Base-by-base conservation (phyloP, 2,329 filamentous ascomycete genomes). In the Phyllosticta ampelicida region DNA sequence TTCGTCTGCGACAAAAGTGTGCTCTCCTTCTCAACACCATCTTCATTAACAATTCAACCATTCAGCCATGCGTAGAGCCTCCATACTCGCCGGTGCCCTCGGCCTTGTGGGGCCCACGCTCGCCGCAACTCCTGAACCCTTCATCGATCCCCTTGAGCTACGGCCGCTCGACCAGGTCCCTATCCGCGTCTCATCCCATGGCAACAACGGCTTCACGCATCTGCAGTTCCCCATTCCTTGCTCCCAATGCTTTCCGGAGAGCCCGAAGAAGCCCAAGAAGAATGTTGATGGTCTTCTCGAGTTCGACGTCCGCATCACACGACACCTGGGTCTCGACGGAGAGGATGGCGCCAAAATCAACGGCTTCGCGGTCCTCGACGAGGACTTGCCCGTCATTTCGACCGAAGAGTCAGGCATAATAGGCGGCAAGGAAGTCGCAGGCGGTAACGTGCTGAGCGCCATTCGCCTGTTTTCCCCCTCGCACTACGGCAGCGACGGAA, bases 251-350 rank as follows among this genome's bases (percentile, higher is more conserved):
- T 59, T 59, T 30, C 53, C 49, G 9, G 49, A 28, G 8, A 53
- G 55, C 21, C 19, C 56, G 19, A 10, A 44, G 3, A 44, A 48
- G n/a, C 57, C 48, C 9, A 55, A 55, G 49, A 55, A 59, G 26
- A 29, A 48, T 18, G 48, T 48, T 8, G 57, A 59, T 49, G 57
- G 57, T 29, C 23, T 55, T 5, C 49, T 59, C n/a, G 57, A 59
- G 28, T 28, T 59, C 36, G 57, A 59, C 53, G 51, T 59, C 48
- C 57, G 57, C 48, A 55, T 59, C 48, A 59, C 53, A 13, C 58
- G 58, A 30, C 10, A 16, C 9, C 26, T 53, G 18, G 54, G 53
- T 11, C 48, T 60, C 8, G 58, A 60, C 54, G 53, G 58, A 36
- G 55, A 60, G 30, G 29, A 36, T 5, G 54, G 48, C 36, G 58